Base-by-base conservation (phyloP, 345 rosid species). In the Salix exigua region DNA sequence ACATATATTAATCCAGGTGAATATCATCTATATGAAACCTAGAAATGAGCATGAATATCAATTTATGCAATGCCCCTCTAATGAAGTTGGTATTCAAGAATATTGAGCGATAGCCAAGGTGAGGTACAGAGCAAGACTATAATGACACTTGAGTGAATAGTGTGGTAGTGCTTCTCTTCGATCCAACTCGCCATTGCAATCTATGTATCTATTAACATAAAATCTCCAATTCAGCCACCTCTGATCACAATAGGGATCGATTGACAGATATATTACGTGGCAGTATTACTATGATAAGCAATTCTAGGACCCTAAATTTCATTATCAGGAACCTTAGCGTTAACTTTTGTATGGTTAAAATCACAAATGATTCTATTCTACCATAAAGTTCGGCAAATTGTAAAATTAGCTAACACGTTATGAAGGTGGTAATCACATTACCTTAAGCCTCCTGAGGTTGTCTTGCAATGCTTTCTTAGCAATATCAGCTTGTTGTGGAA, bases 401-500 rank as follows among this genome's bases (percentile, higher is more conserved):
- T 58, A 58, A 58, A 58, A 58, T 58, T 10, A 17, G 10, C 51
- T 13, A 14, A 53, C 13, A 25, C 28, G 7, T 35, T 58, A 55
- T 37, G 23, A 55, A 72, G 18, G 9, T 37, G n/a, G 40, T 2
- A 60, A 82, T 66, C 31, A 60, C 19, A 80, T 66, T 80, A 95
- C 99, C 96, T 85, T 88, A 66, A 91, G 86, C 87, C 87, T 89
- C 74, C 64, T 81, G 68, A 86, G 70, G 73, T 78, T 93, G 19
- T 89, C 85, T 48, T 76, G 81, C 86, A 95, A 79, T 72, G 97
- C 96, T 81, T 84, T 93, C 75, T 78, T 88, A 33, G 99, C 91
- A 85, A 81, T 79, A 78, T 91, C 94, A 6, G 93, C 93, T 77
- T 93, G 94, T 78, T 91, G 92, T 5, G 96, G 78, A 74, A 92